Conservation (phyloP, 345 rosid genomes). For the Camelina laxa region DNA sequence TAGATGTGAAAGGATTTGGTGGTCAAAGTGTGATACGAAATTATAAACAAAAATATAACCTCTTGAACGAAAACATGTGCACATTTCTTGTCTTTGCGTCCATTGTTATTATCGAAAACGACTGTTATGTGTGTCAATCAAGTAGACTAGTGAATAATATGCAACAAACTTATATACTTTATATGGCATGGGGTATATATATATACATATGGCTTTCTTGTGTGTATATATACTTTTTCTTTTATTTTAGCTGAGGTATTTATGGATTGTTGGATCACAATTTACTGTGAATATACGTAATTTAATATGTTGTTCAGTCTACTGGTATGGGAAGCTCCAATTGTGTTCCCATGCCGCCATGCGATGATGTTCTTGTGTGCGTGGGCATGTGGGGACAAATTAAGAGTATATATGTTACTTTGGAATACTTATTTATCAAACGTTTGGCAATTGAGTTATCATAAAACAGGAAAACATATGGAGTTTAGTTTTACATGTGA, state of each 20-base stretch:
- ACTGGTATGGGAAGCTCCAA: conserved; percentile 13
- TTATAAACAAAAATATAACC: conserved; percentile 13
- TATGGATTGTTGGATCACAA: conserved; percentile 14
- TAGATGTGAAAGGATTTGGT: conserved; percentile 39
- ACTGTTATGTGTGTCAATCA: conserved; percentile 3
- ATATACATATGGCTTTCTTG: not conserved
- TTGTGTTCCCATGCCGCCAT: not conserved
- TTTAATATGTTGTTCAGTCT: conserved; percentile 10
- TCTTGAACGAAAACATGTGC: conserved; percentile 23
- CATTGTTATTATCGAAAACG: conserved; percentile 1
- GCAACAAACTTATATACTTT: not conserved
- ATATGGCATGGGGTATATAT: not conserved
- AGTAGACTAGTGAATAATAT: conserved; percentile 18
- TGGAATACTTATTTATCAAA: not conserved
- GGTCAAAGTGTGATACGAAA: conserved; percentile 32
- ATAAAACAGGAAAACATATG: not conserved
- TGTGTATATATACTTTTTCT: no score
- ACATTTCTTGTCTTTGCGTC: conserved; percentile 9
- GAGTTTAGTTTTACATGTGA: not conserved
- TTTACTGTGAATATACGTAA: conserved; percentile 1
- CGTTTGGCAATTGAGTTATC: not conserved
- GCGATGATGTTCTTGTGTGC: not conserved
- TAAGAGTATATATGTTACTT: not conserved
- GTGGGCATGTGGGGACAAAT: conserved; percentile 24
- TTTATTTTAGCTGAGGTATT: not conserved